These are phyloP conservation scores for Chloris gayana DNA, from an alignment of 176 grass and related monocot species.

Conservation along the genomic window DNA sequence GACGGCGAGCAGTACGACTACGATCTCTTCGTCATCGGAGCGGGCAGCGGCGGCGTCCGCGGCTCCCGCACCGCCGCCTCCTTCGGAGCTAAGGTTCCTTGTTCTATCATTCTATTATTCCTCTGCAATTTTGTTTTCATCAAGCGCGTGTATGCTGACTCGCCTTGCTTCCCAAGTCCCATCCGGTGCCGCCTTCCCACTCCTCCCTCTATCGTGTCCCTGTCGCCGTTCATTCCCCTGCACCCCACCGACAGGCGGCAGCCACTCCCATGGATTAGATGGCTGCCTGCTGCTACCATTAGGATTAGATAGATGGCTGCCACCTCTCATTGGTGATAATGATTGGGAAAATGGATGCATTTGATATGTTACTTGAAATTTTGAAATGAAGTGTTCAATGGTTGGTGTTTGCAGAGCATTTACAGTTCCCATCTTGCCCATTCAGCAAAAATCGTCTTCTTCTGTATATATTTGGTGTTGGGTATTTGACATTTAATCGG, in stretches of 20 bases:
- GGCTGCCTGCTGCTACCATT: not conserved
- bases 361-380: not conserved
- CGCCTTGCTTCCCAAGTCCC: not conserved
- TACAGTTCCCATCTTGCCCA: not conserved
- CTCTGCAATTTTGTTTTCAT: not conserved
- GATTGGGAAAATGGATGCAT: not conserved
- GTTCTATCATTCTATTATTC: too few relatives aligned
- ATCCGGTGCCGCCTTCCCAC: too few relatives aligned
- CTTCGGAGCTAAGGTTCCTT: constrained; percentile 80
- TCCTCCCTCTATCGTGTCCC: not conserved
- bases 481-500: not conserved
- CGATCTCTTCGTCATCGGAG: constrained; percentile 94
- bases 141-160: not conserved
- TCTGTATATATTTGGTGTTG: not conserved
- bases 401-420: not conserved
- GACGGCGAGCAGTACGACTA: constrained; percentile 61
- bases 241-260: not conserved
- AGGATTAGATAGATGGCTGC: not conserved
- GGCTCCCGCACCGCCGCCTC: constrained; percentile 78
- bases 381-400: not conserved
- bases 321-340: not conserved
- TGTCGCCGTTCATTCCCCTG: not conserved
- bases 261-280: not conserved
- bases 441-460: not conserved
- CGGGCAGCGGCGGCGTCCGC: constrained; percentile 91